These are phyloP conservation scores for Botryotinia calthae DNA, from an alignment of 2,329 filamentous ascomycete genomes.

Conservation along the genomic window DNA sequence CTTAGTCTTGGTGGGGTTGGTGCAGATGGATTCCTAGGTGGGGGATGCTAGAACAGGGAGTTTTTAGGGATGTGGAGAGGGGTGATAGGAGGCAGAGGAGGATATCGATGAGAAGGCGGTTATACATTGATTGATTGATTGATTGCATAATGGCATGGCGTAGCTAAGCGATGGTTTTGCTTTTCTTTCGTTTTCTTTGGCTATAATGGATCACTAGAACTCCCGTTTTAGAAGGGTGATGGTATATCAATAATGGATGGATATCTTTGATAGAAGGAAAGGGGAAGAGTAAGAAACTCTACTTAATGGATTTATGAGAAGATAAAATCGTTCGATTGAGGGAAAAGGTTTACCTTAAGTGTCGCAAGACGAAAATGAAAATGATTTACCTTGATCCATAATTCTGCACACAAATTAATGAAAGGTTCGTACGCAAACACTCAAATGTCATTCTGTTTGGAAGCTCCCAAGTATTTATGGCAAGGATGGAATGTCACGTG, in stretches of 20 bases:
- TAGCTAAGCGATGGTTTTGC: neutral
- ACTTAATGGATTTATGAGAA: neutral
- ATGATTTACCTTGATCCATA: neutral
- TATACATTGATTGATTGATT: neutral
- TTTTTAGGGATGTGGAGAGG: neutral
- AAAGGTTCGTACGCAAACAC: neutral
- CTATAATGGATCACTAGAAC: neutral
- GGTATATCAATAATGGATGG: neutral
- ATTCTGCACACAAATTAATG: neutral
- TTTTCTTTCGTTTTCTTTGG: slow-evolving; percentile 4
- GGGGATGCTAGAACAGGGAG: slow-evolving; percentile 2
- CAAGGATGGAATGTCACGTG: neutral
- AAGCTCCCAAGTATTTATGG: neutral
- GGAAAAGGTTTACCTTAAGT: neutral
- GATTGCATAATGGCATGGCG: neutral
- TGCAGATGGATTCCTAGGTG: slow-evolving; percentile 14
- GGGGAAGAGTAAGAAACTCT: no score
- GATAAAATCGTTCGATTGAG: neutral
- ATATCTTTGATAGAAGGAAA: neutral
- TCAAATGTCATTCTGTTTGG: neutral
- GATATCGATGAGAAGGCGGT: neutral
- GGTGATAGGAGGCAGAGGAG: neutral
- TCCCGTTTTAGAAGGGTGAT: no score
- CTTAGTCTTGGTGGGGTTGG: slow-evolving; percentile 10
- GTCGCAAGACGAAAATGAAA: neutral